These are phyloP conservation scores for Agroathelia rolfsii DNA, from an alignment of 1,284 basidiomycete genomes.

Conservation along the genomic window DNA sequence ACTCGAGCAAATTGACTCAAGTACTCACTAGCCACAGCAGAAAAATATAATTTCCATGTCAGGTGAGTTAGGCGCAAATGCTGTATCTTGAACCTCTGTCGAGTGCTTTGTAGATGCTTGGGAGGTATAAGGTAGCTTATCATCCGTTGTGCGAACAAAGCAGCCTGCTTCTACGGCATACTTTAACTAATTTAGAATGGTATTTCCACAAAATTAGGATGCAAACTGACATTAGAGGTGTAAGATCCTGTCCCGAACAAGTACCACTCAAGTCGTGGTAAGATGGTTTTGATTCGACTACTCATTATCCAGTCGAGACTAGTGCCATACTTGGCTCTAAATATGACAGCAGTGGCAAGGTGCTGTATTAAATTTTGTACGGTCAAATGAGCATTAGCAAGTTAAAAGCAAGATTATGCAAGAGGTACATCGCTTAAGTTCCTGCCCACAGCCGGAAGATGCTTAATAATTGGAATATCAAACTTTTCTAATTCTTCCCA, in stretches of 20 bases:
- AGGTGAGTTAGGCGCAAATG: constrained; percentile 22
- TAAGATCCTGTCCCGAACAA: constrained; percentile 22
- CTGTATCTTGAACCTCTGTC: constrained; percentile 13
- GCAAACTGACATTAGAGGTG: constrained; percentile 13
- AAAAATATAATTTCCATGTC: constrained; percentile 29
- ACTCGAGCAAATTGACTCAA: constrained; percentile 23
- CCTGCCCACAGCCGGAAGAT: constrained; percentile 33
- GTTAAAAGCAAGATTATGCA: too few relatives aligned
- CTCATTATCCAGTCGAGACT: constrained; percentile 26
- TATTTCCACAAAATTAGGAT: too few relatives aligned
- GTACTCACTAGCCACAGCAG: too few relatives aligned
- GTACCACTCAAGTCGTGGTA: constrained; percentile 23
- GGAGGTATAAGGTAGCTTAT: constrained; percentile 15
- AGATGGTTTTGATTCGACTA: constrained; percentile 19
- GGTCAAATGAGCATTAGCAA: too few relatives aligned
- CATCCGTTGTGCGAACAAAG: constrained; percentile 23
- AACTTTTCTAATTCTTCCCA: constrained; percentile 22
- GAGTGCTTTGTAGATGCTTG: constrained; percentile 6
- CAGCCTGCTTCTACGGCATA: too few relatives aligned
- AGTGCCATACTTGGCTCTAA: constrained; percentile 19
- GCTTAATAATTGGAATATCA: constrained; percentile 25
- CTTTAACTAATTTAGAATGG: too few relatives aligned
- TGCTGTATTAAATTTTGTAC: too few relatives aligned
- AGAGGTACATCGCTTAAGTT: constrained; percentile 30
- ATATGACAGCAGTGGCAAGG: constrained; percentile 16